Conservation (phyloP, 495 filamentous ascomycete genomes). For the Polyplosphaeria fusca region DNA sequence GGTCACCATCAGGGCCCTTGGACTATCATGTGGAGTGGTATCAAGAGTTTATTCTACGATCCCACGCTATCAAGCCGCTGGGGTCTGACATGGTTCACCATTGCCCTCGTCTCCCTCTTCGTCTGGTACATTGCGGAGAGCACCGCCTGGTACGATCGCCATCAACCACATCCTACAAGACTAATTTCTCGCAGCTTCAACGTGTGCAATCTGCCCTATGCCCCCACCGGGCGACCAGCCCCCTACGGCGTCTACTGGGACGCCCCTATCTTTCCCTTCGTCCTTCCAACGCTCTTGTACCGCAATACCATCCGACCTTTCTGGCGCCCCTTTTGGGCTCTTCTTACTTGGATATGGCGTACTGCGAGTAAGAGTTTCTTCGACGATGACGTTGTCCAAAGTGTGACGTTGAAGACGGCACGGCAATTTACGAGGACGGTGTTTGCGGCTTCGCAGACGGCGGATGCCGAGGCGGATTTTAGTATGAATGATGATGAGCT, state of each 20-base stretch:
- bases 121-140: constrained; percentile 25
- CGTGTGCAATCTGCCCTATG: constrained; percentile 20
- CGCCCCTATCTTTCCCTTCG: constrained; percentile 28
- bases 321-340: constrained; percentile 20
- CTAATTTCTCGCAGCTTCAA: background rate
- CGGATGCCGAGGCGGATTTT: constrained; percentile 3
- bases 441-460: background rate
- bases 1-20: background rate
- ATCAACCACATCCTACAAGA: no score
- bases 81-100: constrained; percentile 27
- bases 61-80: background rate
- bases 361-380: background rate
- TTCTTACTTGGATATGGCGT: constrained; percentile 14
- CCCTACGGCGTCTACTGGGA: constrained; percentile 27
- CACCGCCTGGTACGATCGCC: constrained; percentile 30
- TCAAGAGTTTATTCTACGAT: constrained; percentile 25
- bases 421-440: background rate
- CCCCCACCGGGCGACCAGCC: constrained; percentile 8
- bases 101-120: constrained; percentile 16
- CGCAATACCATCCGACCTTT: constrained; percentile 12
- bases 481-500: constrained; percentile 27
- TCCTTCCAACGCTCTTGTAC: constrained; percentile 24
- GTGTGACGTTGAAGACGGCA: constrained; percentile 8
- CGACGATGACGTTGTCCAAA: background rate
- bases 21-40: constrained; percentile 8